Evolutionary conservation across 1,284 basidiomycete genomes (phyloP).

Genomic region (Fomitopsis palustris): DNA sequence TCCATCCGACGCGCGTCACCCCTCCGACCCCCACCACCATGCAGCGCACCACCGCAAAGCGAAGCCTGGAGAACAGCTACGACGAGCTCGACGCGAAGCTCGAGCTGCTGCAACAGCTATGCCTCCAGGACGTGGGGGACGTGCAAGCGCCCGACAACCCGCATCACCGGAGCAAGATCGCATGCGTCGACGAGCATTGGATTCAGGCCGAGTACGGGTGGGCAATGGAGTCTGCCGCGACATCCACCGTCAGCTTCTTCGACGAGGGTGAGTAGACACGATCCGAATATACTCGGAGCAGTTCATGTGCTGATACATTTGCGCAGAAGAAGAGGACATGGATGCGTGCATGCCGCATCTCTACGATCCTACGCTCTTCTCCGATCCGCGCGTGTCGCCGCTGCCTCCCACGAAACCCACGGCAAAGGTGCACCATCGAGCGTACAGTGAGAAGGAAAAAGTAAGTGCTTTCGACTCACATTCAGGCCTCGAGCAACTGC

Average conservation of each 20-base stretch:
- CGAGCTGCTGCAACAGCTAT: conserved; percentile 26
- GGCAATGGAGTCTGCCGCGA: conserved; percentile 18
- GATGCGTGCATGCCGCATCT: conserved; percentile 26
- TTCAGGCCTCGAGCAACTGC: not conserved
- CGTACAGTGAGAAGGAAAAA: conserved; percentile 16
- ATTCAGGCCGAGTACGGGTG: conserved; percentile 20
- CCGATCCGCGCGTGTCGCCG: conserved; percentile 10
- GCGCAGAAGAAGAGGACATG: conserved; percentile 21
- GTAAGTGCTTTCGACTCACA: conserved; percentile 9
- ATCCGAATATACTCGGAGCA: not conserved
- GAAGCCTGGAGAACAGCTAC: conserved; percentile 12
- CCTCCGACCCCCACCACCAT: conserved; percentile 11
- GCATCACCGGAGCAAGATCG: conserved; percentile 8
- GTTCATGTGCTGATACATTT: conserved; percentile 1
- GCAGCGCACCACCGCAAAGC: conserved; percentile 12
- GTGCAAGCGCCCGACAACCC: conserved; percentile 7
- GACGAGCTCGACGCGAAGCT: conserved; percentile 24
- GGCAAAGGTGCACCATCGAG: not conserved
- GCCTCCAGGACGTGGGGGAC: conserved; percentile 14
- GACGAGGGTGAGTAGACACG: conserved; percentile 19
- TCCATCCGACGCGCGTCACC: not conserved
- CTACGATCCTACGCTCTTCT: conserved; percentile 28
- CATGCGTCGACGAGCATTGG: conserved; percentile 18
- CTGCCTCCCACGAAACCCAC: conserved; percentile 8
- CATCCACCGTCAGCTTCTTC: conserved; percentile 17